A percentile compares a stretch with the other conserved stretches of the same genome.
phyloP scores from a whole-genome alignment of 225 moss, liverwort and hornwort genomes.

The Lunularia cruciata region DNA sequence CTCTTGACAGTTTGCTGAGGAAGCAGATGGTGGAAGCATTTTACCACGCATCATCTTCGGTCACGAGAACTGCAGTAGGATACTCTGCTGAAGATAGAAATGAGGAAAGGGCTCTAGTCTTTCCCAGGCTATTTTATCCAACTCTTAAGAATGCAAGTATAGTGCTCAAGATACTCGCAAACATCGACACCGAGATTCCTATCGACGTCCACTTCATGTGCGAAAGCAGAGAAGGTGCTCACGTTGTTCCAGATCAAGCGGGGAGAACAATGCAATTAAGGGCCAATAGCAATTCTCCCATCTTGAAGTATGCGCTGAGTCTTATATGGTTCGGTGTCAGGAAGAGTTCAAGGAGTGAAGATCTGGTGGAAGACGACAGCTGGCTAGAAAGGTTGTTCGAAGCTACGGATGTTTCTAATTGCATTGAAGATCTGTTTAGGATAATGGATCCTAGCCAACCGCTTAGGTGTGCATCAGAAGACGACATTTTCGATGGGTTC shows the following conservation, averaged over 20 bases:
- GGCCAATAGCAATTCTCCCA: constrained; percentile 15
- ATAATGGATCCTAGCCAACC: constrained; percentile 21
- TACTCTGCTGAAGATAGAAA: not conserved
- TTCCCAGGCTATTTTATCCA: constrained; percentile 32
- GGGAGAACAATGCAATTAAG: constrained; percentile 45
- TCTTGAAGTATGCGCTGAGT: constrained; percentile 20
- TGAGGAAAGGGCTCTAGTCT: constrained; percentile 2
- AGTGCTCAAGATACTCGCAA: constrained; percentile 47
- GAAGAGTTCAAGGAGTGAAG: constrained; percentile 1
- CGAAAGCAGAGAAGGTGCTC: constrained; percentile 62
- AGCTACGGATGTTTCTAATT: constrained; percentile 7
- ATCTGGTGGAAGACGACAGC: not conserved
- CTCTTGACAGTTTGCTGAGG: constrained; percentile 7
- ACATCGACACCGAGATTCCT: constrained; percentile 39
- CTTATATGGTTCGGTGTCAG: constrained; percentile 23
- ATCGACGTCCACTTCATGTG: constrained; percentile 65
- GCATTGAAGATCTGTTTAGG: constrained; percentile 24
- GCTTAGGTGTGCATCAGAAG: constrained; percentile 10
- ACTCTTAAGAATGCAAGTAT: constrained; percentile 53
- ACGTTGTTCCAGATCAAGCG: constrained; percentile 57
- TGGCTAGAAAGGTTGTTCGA: constrained; percentile 10
- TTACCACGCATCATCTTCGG: not conserved
- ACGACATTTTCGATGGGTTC: constrained; percentile 15
- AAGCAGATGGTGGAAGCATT: not conserved
- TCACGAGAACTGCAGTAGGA: not conserved